Base-by-base conservation (phyloP, 805 yeast genomes). In the Candida alai region DNA sequence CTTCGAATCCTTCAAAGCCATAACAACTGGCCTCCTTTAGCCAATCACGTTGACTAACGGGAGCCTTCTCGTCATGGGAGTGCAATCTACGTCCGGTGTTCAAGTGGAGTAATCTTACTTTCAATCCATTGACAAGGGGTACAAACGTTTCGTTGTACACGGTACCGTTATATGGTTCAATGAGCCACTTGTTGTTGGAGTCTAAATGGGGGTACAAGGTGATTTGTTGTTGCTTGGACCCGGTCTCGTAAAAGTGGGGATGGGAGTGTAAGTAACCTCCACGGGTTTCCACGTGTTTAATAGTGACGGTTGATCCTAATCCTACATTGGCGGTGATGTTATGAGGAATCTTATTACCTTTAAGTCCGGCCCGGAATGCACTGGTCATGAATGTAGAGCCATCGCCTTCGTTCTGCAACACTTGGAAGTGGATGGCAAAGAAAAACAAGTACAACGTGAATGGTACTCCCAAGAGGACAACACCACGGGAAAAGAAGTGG, bases 191-290 rank as follows among this genome's bases (percentile, higher is more conserved):
- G 60, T 84, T 84, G 62, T 84, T 84, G 26, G 64, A 56, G 60
- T 84, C 95, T 49, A 79, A 59, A 55, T 83, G 90, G 30, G 89
- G 89, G 52, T 84, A 84, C 43, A 84, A 65, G 4, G 93, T 84
- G 44, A 84, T 61, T 60, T 84, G 94, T 59, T 84, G 94, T 60
- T 84, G 94, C 51, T 81, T 74, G 6, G 94, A 84, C 40, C 94
- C 94, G 31, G 84, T 74, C 50, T 80, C 84, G 49, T 80, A 83
- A 46, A 66, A 60, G 49, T 76, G 79, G 37, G 70, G 68, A 58
- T 84, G 95, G n/a, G 90, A 82, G 56, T 84, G 95, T 47, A 84
- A 68, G 58, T 84, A 84, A 32, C 93, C 93, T 45, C 89, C 93
- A 47, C 70, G 72, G 23, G 90, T 80, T 42, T 74, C 76, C 20